phyloP scores from a whole-genome alignment of 306 rosid genomes.

The Citrullus colocynthis region DNA sequence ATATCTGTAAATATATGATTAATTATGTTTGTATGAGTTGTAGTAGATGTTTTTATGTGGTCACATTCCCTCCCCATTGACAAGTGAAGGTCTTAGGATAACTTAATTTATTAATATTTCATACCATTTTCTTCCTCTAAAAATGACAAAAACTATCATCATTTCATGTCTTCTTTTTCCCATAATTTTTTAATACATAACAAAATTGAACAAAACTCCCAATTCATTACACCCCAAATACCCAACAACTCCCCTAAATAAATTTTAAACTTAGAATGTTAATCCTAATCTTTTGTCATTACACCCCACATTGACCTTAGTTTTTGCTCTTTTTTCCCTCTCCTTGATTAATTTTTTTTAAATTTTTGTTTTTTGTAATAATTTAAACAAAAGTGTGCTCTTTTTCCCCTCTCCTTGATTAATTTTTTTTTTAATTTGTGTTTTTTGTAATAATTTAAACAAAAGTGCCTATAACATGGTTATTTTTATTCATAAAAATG shows the following conservation, averaged over 20 bases:
- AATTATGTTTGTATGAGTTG: constrained; percentile 3
- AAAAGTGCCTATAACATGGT: constrained; percentile 2
- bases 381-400: not conserved
- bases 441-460: not conserved
- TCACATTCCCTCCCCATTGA: constrained; percentile 13
- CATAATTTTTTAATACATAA: not conserved
- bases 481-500: not conserved
- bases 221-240: not conserved
- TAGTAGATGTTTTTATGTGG: constrained; percentile 5
- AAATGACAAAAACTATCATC: not conserved
- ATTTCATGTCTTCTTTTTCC: not conserved
- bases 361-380: not conserved
- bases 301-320: not conserved
- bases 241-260: not conserved
- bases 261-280: not conserved
- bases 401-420: not conserved
- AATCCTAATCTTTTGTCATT: not conserved
- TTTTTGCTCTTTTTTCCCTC: not conserved
- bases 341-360: not conserved
- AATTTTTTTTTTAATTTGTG: too few species aligned
- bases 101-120: constrained; percentile 9
- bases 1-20: not conserved
- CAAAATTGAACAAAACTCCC: not conserved
- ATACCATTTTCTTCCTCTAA: not conserved
- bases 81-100: constrained; percentile 10